Percentiles rank a stretch among this genome's conserved stretches.
Conservation (phyloP, 192 early-diverging fungal genomes). For the Coemansia sp. region DNA sequence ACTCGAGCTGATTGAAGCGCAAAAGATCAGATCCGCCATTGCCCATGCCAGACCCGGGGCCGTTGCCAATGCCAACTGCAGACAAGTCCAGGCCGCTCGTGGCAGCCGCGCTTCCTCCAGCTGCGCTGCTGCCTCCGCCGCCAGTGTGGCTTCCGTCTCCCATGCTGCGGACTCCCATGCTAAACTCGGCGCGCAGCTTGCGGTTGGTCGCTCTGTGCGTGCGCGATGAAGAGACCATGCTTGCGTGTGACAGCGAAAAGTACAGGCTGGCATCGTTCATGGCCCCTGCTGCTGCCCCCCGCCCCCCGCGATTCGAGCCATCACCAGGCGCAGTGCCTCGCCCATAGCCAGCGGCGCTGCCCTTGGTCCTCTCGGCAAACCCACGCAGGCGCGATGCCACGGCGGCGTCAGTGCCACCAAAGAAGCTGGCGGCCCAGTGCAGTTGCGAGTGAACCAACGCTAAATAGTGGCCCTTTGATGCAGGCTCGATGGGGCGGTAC, state of each 20-base stretch:
- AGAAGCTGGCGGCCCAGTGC: conserved; percentile 52
- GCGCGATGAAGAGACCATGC: conserved; percentile 57
- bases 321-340: conserved; percentile 14
- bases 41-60: not conserved
- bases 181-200: conserved; percentile 53
- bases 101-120: conserved; percentile 12
- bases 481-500: conserved; percentile 64
- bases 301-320: conserved; percentile 2
- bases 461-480: conserved; percentile 65
- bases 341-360: conserved; percentile 11
- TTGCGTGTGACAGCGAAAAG: conserved; percentile 40
- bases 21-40: conserved; percentile 66
- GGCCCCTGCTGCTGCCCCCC: conserved; percentile 3
- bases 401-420: conserved; percentile 46
- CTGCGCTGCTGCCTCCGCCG: conserved; percentile 10
- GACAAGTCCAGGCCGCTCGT: not conserved
- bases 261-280: conserved; percentile 28
- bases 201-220: conserved; percentile 68
- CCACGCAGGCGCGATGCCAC: conserved; percentile 50
- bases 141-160: conserved; percentile 20
- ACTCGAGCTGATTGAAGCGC: conserved; percentile 91
- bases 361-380: conserved; percentile 16
- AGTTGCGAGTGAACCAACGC: conserved; percentile 52
- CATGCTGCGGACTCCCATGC: conserved; percentile 61
- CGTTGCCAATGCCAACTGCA: not conserved